Base-by-base conservation (phyloP, 1,284 basidiomycete genomes). In the Somion occarium region DNA sequence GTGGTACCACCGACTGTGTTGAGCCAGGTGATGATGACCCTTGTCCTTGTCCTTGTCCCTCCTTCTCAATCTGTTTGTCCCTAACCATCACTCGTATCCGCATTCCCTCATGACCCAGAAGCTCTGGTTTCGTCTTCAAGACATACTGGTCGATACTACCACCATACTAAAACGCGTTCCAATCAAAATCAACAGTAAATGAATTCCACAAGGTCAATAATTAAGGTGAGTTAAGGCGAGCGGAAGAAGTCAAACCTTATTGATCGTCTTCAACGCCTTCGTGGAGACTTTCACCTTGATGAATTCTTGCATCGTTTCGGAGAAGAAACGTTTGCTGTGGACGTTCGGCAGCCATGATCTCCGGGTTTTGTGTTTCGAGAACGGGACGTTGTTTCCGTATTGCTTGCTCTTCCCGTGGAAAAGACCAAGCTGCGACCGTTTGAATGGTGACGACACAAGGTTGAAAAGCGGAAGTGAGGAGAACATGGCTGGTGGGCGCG, bases 321-420 rank as follows among this genome's bases (percentile, higher is more conserved):
- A 91, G 56, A 71, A 78, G 44, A 93, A 60, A 2, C 81, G 78
- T 65, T 91, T 91, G 52, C 72, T 72, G 58, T 92, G 89, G 18
- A 91, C 75, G 69, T 97, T 97, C 22, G 93, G 91, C 23, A 91
- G 73, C 93, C 93, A 97, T 42, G 83, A 81, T 42, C 93, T 75
- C 46, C 90, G 85, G n/a, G 94, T 95, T 73, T 95, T 95, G 67
- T 88, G 81, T 65, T 90, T 85, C 20, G 93, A 96, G 69, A 91
- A 88, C 0, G 93, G 92, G 48, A 95, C 90, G 64, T 88, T 94
- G 77, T 96, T 94, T 37, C 93, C 93, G 58, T 83, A 85, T 59
- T 82, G 85, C 56, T 85, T 88, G 47, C 73, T 80, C 64, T 85
- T 86, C 15, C 89, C 89, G 52, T 91, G 88, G 65, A 88, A 92